Evolutionary conservation across 257 asterid genomes (phyloP), one percentile per base, ranked within the genome.

Genomic region (Striga asiatica): DNA sequence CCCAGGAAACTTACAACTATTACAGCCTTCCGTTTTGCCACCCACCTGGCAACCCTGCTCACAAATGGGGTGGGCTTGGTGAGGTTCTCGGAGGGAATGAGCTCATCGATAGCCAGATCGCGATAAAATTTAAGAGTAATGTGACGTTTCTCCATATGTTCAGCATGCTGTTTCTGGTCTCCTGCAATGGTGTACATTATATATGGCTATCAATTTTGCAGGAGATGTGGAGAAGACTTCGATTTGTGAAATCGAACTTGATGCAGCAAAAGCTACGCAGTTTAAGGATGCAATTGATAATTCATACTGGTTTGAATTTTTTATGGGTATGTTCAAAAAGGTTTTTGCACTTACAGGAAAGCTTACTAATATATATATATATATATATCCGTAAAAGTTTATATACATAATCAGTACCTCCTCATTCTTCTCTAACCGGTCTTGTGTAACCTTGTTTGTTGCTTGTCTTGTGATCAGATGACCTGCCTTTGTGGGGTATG

Each of bases 51-150:
- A 70, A 61, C 73, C 60, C 78, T 53, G 75, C 88, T 56, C 98
- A 86, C 76, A 91, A 83, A 71, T 91, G 98, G 98, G 98, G 95
- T 70, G 96, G 96, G 51, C 96, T 91, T 53, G 98, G 98, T 37
- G 98, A 91, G 76, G 98, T 91, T 50, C 80, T 91, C 58, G 98
- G 96, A 47, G 98, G 98, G 77, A 91, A 91, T 66, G 98, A 91
- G 74, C 98, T 91, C 51, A 91, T 91, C 56, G 95, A 91, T 66
- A 84, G 98, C 72, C 85, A 81, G 66, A 75, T 91, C 53, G 80
- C 76, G 61, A 84, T 91, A 67, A 87, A 83, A 64, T 91, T 74
- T 60, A 81, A 72, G 71, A 83, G 98, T 91, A 83, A 77, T 63
- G 29, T 47, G 54, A 19, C 50, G 29, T 57, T 62, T 14, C 48